These are phyloP conservation scores for Grosmannia huntii DNA, from an alignment of 2,329 filamentous ascomycete species.

Conservation along the genomic window DNA sequence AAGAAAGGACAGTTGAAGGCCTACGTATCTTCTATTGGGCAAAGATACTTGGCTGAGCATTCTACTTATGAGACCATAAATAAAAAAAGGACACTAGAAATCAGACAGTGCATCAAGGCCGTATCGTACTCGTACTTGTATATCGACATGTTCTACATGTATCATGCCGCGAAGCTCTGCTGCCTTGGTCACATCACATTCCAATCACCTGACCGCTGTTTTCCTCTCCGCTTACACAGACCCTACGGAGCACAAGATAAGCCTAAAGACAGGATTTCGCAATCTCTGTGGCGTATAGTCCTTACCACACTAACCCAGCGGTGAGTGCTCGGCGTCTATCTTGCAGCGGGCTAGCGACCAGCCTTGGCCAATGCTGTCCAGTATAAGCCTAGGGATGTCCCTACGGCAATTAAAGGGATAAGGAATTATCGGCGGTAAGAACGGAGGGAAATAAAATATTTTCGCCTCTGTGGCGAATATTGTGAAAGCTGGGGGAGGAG, in stretches of 20 bases:
- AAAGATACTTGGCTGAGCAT: no score
- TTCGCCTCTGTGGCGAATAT: neutral
- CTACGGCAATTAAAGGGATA: neutral
- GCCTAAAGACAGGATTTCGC: neutral
- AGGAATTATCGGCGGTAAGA: no score
- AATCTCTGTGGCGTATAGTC: neutral
- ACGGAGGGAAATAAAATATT: neutral
- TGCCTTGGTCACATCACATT: neutral
- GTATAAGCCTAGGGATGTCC: neutral
- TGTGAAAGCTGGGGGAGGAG: neutral
- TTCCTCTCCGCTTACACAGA: neutral
- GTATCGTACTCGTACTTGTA: no score
- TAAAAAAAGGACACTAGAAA: neutral
- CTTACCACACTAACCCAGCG: neutral
- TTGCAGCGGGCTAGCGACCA: neutral
- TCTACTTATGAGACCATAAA: no score
- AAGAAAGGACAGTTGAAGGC: no score
- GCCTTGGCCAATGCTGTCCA: no score
- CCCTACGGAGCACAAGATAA: neutral
- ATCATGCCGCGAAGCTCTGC: neutral
- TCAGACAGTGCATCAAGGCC: neutral
- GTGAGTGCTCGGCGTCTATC: neutral
- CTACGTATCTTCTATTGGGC: no score
- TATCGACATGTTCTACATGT: no score
- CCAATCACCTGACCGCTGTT: neutral